These are phyloP conservation scores for Neurospora sp. DNA, from an alignment of 495 filamentous ascomycete species.

Conservation along the genomic window DNA sequence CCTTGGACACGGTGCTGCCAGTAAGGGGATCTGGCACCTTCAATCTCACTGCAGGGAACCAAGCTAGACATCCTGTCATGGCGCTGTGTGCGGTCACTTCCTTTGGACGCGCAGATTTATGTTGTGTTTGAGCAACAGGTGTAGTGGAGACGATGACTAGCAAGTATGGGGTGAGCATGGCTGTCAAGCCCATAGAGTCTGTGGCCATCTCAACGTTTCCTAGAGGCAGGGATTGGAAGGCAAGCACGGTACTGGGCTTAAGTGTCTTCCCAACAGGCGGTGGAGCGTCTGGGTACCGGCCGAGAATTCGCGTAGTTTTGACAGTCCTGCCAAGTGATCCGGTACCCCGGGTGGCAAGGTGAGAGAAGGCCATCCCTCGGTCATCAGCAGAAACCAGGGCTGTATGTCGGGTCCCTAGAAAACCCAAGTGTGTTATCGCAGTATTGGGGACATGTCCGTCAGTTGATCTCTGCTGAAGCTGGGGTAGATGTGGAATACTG, in stretches of 20 bases:
- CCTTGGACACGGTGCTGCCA: slow-evolving; percentile 49
- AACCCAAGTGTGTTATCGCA: slow-evolving; percentile 78
- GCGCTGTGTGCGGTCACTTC: slow-evolving; percentile 81
- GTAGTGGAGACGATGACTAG: slow-evolving; percentile 95
- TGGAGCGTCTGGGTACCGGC: slow-evolving; percentile 68
- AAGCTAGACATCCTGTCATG: slow-evolving; percentile 86
- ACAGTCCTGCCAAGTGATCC: slow-evolving; percentile 77
- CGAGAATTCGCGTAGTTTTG: slow-evolving; percentile 81
- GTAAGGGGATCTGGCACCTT: slow-evolving; percentile 57
- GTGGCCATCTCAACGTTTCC: slow-evolving; percentile 85
- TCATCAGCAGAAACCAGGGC: slow-evolving; percentile 97
- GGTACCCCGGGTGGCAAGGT: slow-evolving; percentile 83
- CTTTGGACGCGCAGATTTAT: slow-evolving; percentile 82
- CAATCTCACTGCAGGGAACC: slow-evolving; percentile 92
- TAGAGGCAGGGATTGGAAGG: slow-evolving; percentile 80
- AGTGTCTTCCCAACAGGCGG: slow-evolving; percentile 47
- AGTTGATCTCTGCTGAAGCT: slow-evolving; percentile 49
- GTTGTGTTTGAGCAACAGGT: slow-evolving; percentile 88
- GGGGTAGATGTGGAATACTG: slow-evolving; percentile 65
- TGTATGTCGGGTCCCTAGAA: slow-evolving; percentile 90
- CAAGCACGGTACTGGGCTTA: slow-evolving; percentile 91
- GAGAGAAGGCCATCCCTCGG: slow-evolving; percentile 94
- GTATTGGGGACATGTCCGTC: slow-evolving; percentile 78
- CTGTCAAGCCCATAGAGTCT: slow-evolving; percentile 82
- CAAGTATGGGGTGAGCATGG: slow-evolving; percentile 91